Evolutionary conservation across 2,329 filamentous ascomycete genomes (phyloP), one percentile per base, ranked within the genome.

Genomic region (Orbilia oligospora): DNA sequence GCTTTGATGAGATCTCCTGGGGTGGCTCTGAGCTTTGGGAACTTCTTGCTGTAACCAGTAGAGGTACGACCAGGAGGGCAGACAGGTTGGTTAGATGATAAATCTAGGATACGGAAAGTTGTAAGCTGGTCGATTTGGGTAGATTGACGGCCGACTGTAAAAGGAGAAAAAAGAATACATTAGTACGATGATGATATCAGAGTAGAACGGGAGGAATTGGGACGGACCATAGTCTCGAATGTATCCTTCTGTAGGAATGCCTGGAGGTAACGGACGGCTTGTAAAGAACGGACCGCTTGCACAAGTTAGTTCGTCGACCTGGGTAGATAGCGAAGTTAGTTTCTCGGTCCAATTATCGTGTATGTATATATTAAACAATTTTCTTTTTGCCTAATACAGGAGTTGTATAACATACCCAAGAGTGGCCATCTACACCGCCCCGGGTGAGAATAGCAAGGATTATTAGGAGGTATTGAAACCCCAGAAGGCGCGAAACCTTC

Each of bases 251-350:
- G 64, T 38, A 1, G 75, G 61, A 36, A 20, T 46, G 18, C 30
- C 27, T 9, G 33, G 56, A 51, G 58, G 67, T 51, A 72, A 73
- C 0, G 55, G 68, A 2, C 79, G n/a, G 18, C 30, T 33, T 9
- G 33, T 65, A 51, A 64, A 70, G 56, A 72, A 73, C 0, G 56
- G 68, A 3, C 79, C 81, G 12, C 80, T 76, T 18, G 81, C 75
- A 18, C 81, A 80, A 20, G 63, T 69, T 10, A 82, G 80, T 6
- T 70, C 44, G 55, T 82, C 81, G 22, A 81, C 68, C 81, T 80
- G 48, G 12, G 14, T 27, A 20, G 30, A 44, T n/a, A 63, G 12
- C 30, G 8, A 1, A 46, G 14, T 66, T 24, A 58, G 27, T 55
- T 64, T 44, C 5, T 1, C 14, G 6, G 24, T 24, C 12, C 51